phyloP scores from a whole-genome alignment of 495 filamentous ascomycete species.

The Darksidea phi region DNA sequence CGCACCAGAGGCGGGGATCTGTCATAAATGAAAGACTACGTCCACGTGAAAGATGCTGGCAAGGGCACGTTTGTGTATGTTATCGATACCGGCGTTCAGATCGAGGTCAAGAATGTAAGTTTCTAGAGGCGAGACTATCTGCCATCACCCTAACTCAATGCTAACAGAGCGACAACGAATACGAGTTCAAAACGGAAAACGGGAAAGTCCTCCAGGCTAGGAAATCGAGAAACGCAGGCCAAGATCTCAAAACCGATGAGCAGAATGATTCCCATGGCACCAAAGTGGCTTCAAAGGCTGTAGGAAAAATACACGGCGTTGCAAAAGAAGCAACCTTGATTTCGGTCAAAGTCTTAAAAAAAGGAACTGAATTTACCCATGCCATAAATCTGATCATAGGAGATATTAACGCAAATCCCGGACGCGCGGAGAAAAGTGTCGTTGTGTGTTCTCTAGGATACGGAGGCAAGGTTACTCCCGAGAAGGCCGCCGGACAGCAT shows the following conservation, averaged over 20 bases:
- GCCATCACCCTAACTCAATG: neutral
- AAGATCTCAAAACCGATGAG: neutral
- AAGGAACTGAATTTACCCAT: neutral
- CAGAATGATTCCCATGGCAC: constrained; percentile 1
- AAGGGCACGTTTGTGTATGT: neutral
- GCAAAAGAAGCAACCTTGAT: constrained; percentile 7
- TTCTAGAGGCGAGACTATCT: neutral
- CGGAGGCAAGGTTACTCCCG: no score
- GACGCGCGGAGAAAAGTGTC: neutral
- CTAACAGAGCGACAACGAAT: neutral
- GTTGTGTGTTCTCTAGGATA: neutral
- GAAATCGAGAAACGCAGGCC: neutral
- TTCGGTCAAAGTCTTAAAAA: neutral
- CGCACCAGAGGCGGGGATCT: no score
- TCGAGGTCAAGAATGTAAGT: constrained; percentile 3
- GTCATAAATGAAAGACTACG: neutral
- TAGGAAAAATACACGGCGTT: neutral
- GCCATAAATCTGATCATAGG: neutral
- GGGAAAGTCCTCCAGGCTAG: neutral
- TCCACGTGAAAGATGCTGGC: constrained; percentile 1
- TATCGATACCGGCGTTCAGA: neutral
- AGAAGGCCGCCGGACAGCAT: no score
- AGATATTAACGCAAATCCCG: neutral
- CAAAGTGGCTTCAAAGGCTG: constrained; percentile 1
- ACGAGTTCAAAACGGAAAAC: neutral